phyloP scores from a whole-genome alignment of 495 filamentous ascomycete species.

The Staphylotrichum tortipilum region DNA sequence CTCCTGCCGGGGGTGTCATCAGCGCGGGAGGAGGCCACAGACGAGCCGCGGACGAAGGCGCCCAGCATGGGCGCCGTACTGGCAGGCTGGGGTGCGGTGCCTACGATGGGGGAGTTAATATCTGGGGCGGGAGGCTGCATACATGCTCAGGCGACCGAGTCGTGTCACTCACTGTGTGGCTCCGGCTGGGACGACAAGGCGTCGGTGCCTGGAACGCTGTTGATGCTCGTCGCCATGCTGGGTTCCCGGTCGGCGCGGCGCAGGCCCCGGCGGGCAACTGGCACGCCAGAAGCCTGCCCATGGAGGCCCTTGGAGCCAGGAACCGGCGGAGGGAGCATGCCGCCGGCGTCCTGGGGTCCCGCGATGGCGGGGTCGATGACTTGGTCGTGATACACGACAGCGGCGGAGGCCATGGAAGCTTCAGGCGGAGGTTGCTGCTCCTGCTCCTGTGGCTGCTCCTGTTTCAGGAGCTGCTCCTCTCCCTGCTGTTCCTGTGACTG shows the following conservation, averaged over 20 bases:
- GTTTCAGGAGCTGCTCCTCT: too few species aligned
- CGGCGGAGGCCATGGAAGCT: not conserved
- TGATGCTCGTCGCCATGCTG: slow-evolving; percentile 14
- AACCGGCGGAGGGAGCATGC: slow-evolving; percentile 21
- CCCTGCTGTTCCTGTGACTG: too few species aligned
- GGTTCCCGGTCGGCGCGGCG: slow-evolving; percentile 4
- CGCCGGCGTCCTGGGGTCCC: slow-evolving; percentile 4
- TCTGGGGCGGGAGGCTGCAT: too few species aligned
- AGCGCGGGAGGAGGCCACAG: not conserved
- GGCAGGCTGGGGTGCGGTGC: not conserved
- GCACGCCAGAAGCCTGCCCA: not conserved
- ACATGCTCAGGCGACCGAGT: not conserved
- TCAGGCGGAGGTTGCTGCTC: slow-evolving; percentile 1
- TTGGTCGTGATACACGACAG: slow-evolving; percentile 1
- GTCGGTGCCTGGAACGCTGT: slow-evolving; percentile 9
- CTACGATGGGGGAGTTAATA: not conserved
- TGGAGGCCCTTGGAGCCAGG: slow-evolving; percentile 11
- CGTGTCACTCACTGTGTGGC: slow-evolving; percentile 8
- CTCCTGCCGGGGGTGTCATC: slow-evolving; percentile 7
- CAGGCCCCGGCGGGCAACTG: slow-evolving; percentile 12
- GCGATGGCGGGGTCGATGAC: slow-evolving; percentile 20
- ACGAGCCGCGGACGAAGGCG: not conserved
- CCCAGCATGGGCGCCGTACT: not conserved
- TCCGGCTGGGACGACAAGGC: slow-evolving; percentile 12
- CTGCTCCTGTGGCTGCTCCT: slow-evolving; percentile 3